A percentile compares a stretch with the other conserved stretches of the same genome.
phyloP scores from a whole-genome alignment of 257 asterid genomes.

The Fraxinus excelsior region DNA sequence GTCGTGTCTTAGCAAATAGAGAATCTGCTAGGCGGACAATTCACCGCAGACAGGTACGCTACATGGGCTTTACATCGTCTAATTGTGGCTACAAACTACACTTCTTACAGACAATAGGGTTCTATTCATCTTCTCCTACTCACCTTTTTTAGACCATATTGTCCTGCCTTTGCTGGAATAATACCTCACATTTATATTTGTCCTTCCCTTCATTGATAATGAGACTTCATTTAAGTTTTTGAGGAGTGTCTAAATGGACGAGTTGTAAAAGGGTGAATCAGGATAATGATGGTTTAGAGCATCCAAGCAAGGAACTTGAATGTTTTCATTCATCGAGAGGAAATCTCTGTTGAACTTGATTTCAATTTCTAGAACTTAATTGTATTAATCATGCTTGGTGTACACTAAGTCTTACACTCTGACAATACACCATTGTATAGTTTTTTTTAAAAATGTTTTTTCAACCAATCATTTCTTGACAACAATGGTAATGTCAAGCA shows the following conservation, averaged over 20 bases:
- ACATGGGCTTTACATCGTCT: background rate
- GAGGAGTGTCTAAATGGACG: background rate
- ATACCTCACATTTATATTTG: background rate
- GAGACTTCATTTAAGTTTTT: background rate
- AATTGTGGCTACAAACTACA: background rate
- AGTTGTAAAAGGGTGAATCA: background rate
- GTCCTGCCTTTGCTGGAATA: background rate
- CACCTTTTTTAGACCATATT: background rate
- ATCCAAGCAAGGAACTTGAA: background rate
- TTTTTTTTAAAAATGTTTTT: too few relatives aligned
- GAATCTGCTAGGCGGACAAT: constrained; percentile 93
- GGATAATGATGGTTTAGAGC: background rate
- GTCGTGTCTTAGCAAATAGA: constrained; percentile 79
- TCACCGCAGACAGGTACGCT: constrained; percentile 79
- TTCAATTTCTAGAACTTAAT: background rate
- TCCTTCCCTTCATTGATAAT: background rate
- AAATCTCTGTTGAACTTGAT: background rate
- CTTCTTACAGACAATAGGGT: background rate
- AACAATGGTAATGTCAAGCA: too few relatives aligned
- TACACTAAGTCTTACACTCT: too few relatives aligned
- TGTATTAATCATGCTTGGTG: background rate
- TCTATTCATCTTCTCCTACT: background rate
- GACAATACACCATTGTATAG: too few relatives aligned
- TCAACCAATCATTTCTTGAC: too few relatives aligned
- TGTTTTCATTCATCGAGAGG: background rate